A percentile compares a stretch with the other conserved stretches of the same genome.
Evolutionary conservation across 2,329 filamentous ascomycete species (phyloP).

Genomic region (Drechslerella dactyloides): DNA sequence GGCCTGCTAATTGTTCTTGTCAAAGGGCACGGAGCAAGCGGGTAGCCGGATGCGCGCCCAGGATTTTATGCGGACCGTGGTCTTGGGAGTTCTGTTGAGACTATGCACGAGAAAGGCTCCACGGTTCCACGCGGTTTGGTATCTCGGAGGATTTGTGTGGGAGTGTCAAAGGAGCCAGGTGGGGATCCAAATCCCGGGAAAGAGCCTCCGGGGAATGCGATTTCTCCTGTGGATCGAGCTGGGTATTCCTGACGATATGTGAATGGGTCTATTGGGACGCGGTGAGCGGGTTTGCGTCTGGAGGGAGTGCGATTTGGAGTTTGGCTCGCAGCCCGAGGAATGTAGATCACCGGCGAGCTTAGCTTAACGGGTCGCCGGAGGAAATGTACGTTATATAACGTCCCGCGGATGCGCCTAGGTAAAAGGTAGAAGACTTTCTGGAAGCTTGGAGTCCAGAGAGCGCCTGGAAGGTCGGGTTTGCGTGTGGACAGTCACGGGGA

Average conservation of each 20-base stretch:
- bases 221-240: slow-evolving; percentile 30
- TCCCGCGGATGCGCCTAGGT: slow-evolving; percentile 43
- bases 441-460: slow-evolving; percentile 27
- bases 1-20: slow-evolving; percentile 14
- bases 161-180: slow-evolving; percentile 23
- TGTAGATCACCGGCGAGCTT: slow-evolving; percentile 42
- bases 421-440: slow-evolving; percentile 19
- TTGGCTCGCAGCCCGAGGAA: slow-evolving; percentile 35
- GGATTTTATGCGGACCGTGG: slow-evolving; percentile 24
- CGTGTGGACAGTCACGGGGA: slow-evolving; percentile 3
- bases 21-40: slow-evolving; percentile 38
- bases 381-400: slow-evolving; percentile 34
- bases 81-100: slow-evolving; percentile 4
- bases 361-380: slow-evolving; percentile 39
- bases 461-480: slow-evolving; percentile 7
- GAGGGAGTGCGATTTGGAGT: slow-evolving; percentile 33
- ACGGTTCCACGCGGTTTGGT: slow-evolving; percentile 14
- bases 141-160: slow-evolving; percentile 48
- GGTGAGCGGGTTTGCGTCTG: slow-evolving; percentile 20
- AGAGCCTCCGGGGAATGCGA: slow-evolving; percentile 18
- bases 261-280: slow-evolving; percentile 28
- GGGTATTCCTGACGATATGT: slow-evolving; percentile 23
- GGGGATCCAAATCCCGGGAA: slow-evolving; percentile 12
- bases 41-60: slow-evolving; percentile 44
- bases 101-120: slow-evolving; percentile 36